Conservation (phyloP, 2,329 filamentous ascomycete genomes). For the Ophiostoma populinum region DNA sequence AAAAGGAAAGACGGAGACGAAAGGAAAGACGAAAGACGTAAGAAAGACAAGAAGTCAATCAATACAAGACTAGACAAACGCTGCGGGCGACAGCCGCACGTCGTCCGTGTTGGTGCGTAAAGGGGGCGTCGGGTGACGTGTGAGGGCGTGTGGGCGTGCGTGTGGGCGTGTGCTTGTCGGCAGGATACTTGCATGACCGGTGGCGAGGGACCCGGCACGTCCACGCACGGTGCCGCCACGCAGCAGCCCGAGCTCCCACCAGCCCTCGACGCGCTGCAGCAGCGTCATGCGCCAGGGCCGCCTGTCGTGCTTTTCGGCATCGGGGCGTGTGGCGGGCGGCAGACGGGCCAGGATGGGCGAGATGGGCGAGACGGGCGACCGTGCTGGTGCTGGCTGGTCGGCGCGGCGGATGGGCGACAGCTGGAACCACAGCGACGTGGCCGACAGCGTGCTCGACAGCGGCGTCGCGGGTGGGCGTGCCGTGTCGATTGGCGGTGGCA, state of each 20-base stretch:
- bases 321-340: conserved; percentile 3
- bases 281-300: conserved; percentile 26
- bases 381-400: not conserved
- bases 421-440: conserved; percentile 2
- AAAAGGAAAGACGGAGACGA: not conserved
- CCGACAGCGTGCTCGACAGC: not conserved
- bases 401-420: conserved; percentile 7
- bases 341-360: conserved; percentile 4
- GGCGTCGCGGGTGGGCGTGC: not conserved
- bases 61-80: conserved; percentile 1
- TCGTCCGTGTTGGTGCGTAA: not conserved
- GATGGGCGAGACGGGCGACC: conserved; percentile 1
- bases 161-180: not conserved
- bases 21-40: too few species aligned
- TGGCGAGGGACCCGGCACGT: conserved; percentile 17
- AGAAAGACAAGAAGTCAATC: not conserved
- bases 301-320: conserved; percentile 3
- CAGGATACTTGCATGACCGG: not conserved
- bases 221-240: conserved; percentile 15
- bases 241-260: conserved; percentile 36
- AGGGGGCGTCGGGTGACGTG: too few species aligned
- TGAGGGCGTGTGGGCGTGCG: too few species aligned
- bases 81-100: not conserved
- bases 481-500: not conserved
- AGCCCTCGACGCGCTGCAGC: conserved; percentile 30